Conservation (phyloP, 2,329 filamentous ascomycete genomes). For the Talaromyces sp. region DNA sequence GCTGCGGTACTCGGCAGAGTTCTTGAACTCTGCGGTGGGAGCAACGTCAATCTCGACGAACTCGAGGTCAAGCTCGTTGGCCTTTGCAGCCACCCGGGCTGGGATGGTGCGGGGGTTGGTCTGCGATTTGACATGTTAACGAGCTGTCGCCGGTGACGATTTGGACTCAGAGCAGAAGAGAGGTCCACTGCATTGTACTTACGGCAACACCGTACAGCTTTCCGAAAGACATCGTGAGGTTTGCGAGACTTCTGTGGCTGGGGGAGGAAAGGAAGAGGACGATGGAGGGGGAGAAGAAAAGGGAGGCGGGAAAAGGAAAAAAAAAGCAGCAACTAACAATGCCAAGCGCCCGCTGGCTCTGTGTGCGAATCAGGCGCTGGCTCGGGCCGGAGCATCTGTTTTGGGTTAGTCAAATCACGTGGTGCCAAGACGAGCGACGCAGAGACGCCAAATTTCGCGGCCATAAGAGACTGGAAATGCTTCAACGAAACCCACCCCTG, state of each 20-base stretch:
- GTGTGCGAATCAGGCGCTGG: conserved; percentile 18
- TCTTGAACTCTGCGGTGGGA: conserved; percentile 53
- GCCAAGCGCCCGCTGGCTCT: conserved; percentile 14
- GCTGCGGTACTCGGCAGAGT: conserved; percentile 73
- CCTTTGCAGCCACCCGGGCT: conserved; percentile 92
- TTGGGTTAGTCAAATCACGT: conserved; percentile 16
- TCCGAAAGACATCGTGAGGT: conserved; percentile 81
- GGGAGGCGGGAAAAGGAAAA: conserved; percentile 13
- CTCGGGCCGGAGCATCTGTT: conserved; percentile 21
- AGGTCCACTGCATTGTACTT: conserved; percentile 28
- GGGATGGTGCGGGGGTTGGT: conserved; percentile 83
- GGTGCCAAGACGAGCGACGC: conserved; percentile 7
- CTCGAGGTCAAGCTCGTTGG: conserved; percentile 90
- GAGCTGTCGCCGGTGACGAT: not conserved
- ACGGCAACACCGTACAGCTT: conserved; percentile 90
- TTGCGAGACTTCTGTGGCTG: conserved; percentile 13
- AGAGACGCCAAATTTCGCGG: conserved; percentile 7
- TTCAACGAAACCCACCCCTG: not conserved
- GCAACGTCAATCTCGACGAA: conserved; percentile 57
- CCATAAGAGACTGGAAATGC: not conserved
- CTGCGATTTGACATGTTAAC: conserved; percentile 43
- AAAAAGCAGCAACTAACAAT: conserved; percentile 11
- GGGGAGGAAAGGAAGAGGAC: conserved; percentile 14
- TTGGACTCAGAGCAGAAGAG: not conserved
- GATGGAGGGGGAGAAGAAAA: conserved; percentile 10